Evolutionary conservation across 202 grass and related monocot species (phyloP).

Genomic region (Tripidium arundinaceum): DNA sequence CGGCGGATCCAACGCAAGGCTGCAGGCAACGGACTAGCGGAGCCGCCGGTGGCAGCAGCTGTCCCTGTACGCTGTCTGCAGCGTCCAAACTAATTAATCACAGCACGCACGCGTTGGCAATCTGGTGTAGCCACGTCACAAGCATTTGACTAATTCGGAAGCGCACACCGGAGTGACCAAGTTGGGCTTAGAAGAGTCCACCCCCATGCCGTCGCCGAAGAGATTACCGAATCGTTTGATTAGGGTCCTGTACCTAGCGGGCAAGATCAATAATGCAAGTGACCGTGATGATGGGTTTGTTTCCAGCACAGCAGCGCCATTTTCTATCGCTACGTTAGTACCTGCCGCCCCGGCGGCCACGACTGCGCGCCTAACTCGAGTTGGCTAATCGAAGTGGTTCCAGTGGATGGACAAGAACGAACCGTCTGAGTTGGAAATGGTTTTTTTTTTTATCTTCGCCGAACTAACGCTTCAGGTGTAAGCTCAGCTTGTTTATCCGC

Average conservation of each 20-base stretch:
- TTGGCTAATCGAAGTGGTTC: neutral
- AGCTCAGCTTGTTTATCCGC: neutral
- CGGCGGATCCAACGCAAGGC: too few relatives aligned
- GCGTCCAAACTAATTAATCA: neutral
- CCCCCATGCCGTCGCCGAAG: neutral
- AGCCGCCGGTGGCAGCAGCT: too few relatives aligned
- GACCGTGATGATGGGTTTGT: neutral
- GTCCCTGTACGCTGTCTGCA: too few relatives aligned
- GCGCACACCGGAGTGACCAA: neutral
- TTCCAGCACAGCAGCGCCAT: neutral
- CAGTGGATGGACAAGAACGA: neutral
- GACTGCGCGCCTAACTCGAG: neutral
- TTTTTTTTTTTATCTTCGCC: neutral
- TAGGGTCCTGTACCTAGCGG: neutral
- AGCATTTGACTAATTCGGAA: too few relatives aligned
- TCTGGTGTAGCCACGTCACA: too few relatives aligned
- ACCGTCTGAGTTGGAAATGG: neutral
- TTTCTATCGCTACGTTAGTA: neutral
- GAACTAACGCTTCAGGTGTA: conserved; percentile 2
- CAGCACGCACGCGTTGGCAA: too few relatives aligned
- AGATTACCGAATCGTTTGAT: neutral
- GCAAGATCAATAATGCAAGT: neutral
- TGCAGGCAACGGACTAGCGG: too few relatives aligned
- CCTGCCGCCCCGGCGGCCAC: too few relatives aligned
- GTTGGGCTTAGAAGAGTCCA: neutral